Evolutionary conservation across 371 early-diverging fungal species (phyloP).

Genomic region (Mycotypha africana): DNA sequence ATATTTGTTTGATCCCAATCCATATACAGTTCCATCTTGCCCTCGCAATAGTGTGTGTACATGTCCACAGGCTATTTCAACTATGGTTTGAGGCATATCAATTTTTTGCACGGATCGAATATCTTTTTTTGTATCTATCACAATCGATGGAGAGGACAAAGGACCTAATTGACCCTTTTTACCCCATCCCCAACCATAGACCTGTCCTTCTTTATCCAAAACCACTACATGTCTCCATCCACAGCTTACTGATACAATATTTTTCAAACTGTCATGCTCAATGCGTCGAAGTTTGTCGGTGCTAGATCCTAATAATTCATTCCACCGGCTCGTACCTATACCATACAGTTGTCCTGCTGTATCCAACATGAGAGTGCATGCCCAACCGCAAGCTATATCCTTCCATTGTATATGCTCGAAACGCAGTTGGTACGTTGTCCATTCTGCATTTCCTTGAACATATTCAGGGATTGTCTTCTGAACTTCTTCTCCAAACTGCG

Average conservation of each 20-base stretch:
- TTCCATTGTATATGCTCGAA: slow-evolving; percentile 18
- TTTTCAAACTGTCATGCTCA: slow-evolving; percentile 1
- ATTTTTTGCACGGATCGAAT: slow-evolving; percentile 10
- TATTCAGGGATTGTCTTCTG: slow-evolving; percentile 3
- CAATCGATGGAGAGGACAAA: slow-evolving; percentile 4
- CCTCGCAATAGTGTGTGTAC: slow-evolving; percentile 43
- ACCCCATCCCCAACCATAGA: slow-evolving; percentile 61
- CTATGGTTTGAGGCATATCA: slow-evolving; percentile 14
- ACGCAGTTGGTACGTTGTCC: slow-evolving; percentile 7
- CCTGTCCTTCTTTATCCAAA: slow-evolving; percentile 29
- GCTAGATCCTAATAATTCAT: slow-evolving; percentile 36
- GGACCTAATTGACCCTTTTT: slow-evolving; percentile 56
- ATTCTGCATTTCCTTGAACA: neutral
- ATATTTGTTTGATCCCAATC: slow-evolving; percentile 61
- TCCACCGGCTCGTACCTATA: slow-evolving; percentile 45
- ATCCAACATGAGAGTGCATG: slow-evolving; percentile 41
- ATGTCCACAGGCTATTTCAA: slow-evolving; percentile 51
- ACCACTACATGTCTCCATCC: slow-evolving; percentile 61
- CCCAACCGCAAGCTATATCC: slow-evolving; percentile 60
- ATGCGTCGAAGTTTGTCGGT: slow-evolving; percentile 2
- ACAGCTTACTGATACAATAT: slow-evolving; percentile 43
- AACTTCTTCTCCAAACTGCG: slow-evolving; percentile 11
- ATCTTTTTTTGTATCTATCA: slow-evolving; percentile 19
- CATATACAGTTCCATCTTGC: slow-evolving; percentile 39
- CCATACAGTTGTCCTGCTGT: slow-evolving; percentile 34